Base-by-base conservation (phyloP, 495 filamentous ascomycete species). In the Thozetella sp. region DNA sequence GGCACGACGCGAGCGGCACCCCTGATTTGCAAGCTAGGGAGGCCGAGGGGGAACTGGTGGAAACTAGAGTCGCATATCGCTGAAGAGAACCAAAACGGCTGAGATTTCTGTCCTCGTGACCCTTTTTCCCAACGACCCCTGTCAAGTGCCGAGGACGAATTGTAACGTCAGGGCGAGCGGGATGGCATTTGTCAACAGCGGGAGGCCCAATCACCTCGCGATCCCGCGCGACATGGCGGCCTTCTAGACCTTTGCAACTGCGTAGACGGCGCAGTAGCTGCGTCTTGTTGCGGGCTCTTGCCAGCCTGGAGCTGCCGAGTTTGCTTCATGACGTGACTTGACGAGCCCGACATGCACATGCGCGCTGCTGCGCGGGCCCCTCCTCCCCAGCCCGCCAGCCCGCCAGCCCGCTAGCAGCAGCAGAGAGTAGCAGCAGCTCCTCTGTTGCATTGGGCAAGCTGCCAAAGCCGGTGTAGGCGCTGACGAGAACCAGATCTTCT, bases 81-180 rank as follows among this genome's bases (percentile, higher is more conserved):
- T 4, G 9, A 48, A 48, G 43, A 48, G n/a, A 19, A 48, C 43
- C 4, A 48, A 37, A 48, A 48, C n/a, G 43, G 43, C 43, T 48
- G 10, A 20, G n/a, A 48, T 48, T 48, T 48, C 20, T 11, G 43
- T 48, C 43, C 43, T 48, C 43, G 43, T 48, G 43, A 48, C 43
- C 43, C 43, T 20, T 48, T 48, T 48, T 20, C 43, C 43, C n/a
- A 48, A n/a, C 43, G 43, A 48, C 43, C 43, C 43, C 43, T 48
- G 43, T 48, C 43, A 48, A 48, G 43, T 48, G 43, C 43, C 43
- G 43, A 48, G 43, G n/a, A n/a, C 43, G 43, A 48, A 48, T 48
- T 20, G 43, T n/a, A 48, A 20, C 43, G 10, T 13, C 3, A 20
- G 43, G 43, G 20, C n/a, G n/a, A 19, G 43, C 43, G 43, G 43